Evolutionary conservation across 306 rosid species (phyloP).

Genomic region (Dalbergia cochinchinensis): DNA sequence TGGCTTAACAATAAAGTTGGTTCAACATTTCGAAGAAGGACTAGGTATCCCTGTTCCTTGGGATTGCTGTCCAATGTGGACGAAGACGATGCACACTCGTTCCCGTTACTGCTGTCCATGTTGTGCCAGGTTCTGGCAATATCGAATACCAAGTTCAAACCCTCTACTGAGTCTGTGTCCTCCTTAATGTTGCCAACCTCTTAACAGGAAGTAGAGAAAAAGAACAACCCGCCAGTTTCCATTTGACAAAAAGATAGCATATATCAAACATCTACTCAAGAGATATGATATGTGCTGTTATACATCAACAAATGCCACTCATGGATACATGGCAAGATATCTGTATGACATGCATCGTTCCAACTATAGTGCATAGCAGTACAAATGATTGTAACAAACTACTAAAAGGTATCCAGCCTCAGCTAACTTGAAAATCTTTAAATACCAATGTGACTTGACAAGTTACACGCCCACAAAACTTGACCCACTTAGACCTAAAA

Average conservation of each 20-base stretch:
- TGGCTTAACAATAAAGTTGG: neutral
- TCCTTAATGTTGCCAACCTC: neutral
- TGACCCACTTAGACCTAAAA: conserved; percentile 52
- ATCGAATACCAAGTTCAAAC: too few relatives aligned
- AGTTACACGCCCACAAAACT: conserved; percentile 55
- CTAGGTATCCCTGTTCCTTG: neutral
- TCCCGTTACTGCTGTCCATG: neutral
- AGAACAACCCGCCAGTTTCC: neutral
- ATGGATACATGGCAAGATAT: conserved; percentile 43
- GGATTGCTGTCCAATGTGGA: neutral
- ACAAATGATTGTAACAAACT: conserved; percentile 45
- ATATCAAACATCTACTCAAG: neutral
- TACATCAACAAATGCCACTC: conserved; percentile 39
- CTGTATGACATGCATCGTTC: conserved; percentile 43
- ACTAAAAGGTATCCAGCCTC: conserved; percentile 54
- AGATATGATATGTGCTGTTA: neutral
- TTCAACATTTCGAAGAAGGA: neutral
- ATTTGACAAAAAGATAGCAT: neutral
- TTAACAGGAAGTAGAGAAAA: neutral
- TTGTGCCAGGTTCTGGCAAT: too few relatives aligned
- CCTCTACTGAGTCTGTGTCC: neutral
- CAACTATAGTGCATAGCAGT: conserved; percentile 24
- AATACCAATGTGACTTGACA: conserved; percentile 50
- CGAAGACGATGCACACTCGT: too few relatives aligned
- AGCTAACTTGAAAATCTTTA: conserved; percentile 51